These are phyloP conservation scores for Fragaria nilgerrensis DNA, from an alignment of 306 rosid genomes.

Conservation along the genomic window DNA sequence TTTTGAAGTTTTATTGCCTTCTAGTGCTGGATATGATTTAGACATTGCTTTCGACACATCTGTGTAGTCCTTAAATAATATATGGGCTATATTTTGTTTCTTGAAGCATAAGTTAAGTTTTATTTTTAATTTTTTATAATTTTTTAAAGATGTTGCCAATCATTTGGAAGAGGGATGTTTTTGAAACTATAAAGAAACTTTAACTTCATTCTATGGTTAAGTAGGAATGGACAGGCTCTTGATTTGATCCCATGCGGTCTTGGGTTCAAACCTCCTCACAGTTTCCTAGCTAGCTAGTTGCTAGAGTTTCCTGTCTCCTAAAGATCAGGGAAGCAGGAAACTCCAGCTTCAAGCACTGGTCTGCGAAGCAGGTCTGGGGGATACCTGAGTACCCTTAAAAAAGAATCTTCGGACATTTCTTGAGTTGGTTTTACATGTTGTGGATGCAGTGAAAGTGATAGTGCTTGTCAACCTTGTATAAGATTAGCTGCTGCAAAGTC, in stretches of 20 bases:
- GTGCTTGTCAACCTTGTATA: conserved; percentile 46
- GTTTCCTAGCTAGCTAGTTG: neutral
- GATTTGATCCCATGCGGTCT: neutral
- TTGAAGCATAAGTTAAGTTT: neutral
- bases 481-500: conserved; percentile 87
- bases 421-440: conserved; percentile 10
- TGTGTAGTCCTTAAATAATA: neutral
- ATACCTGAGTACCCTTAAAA: neutral
- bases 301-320: neutral
- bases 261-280: neutral
- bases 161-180: neutral
- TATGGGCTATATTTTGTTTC: neutral
- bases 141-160: neutral
- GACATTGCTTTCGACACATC: neutral
- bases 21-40: neutral
- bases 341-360: neutral
- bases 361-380: neutral
- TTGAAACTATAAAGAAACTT: neutral
- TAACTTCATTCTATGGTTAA: neutral
- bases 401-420: neutral
- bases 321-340: neutral
- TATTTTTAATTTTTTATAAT: neutral
- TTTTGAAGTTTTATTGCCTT: neutral
- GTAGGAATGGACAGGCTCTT: neutral
- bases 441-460: conserved; percentile 53